Conservation (phyloP, 140 eudicot genomes). For the Anethum foeniculum region DNA sequence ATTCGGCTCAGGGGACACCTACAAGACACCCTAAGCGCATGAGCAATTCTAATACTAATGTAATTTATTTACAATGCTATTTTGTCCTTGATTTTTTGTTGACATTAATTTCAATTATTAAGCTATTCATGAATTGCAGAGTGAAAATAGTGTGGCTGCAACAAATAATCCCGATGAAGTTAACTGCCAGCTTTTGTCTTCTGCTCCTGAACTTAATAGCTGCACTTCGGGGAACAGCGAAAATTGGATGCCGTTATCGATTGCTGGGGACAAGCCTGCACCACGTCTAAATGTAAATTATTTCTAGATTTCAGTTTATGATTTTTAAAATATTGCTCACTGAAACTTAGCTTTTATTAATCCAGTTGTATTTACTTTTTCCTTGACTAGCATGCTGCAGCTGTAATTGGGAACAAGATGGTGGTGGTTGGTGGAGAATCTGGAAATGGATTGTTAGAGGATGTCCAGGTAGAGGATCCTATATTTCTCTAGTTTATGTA, state of each 20-base stretch:
- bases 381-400: slow-evolving; percentile 84
- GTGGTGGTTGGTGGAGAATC: slow-evolving; percentile 98
- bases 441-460: slow-evolving; percentile 68
- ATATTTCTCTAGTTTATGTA: not conserved
- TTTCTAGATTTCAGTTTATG: not conserved
- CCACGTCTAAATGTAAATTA: slow-evolving; percentile 77
- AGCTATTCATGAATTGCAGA: slow-evolving; percentile 37
- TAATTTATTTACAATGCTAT: slow-evolving; percentile 19
- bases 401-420: slow-evolving; percentile 93
- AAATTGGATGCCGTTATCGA: slow-evolving; percentile 75
- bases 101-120: slow-evolving; percentile 8
- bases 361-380: slow-evolving; percentile 7
- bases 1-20: slow-evolving; percentile 86
- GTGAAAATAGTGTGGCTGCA: slow-evolving; percentile 37
- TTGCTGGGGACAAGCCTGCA: slow-evolving; percentile 77
- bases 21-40: slow-evolving; percentile 56
- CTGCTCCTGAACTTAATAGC: slow-evolving; percentile 45
- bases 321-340: not conserved
- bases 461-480: slow-evolving; percentile 57
- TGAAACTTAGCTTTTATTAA: not conserved
- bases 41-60: slow-evolving; percentile 50
- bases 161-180: slow-evolving; percentile 42
- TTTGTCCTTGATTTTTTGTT: not conserved
- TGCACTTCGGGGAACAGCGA: slow-evolving; percentile 53
- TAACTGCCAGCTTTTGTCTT: slow-evolving; percentile 39